These are phyloP conservation scores for Medicago ruthenica DNA, from an alignment of 306 rosid genomes.

Conservation along the genomic window DNA sequence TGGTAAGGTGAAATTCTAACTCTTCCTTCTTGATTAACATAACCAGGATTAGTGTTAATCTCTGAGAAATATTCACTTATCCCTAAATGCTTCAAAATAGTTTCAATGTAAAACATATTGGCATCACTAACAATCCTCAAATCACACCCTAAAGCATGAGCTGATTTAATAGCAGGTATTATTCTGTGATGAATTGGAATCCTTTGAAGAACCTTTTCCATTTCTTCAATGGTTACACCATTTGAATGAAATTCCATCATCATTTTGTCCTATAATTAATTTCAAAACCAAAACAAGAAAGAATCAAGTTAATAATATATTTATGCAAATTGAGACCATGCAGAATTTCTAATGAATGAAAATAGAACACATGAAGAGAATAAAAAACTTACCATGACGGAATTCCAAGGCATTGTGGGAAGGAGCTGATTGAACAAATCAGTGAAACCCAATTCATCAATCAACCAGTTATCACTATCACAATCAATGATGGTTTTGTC, in stretches of 20 bases:
- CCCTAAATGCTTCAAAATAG: constrained; percentile 70
- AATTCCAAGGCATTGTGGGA: constrained; percentile 91
- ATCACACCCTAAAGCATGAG: constrained; percentile 75
- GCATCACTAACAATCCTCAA: constrained; percentile 87
- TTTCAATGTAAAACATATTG: constrained; percentile 70
- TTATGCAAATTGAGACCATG: neutral
- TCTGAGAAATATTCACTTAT: constrained; percentile 68
- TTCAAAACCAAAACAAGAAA: neutral
- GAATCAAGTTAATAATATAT: neutral
- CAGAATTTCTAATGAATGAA: neutral
- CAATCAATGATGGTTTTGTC: constrained; percentile 83
- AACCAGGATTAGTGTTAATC: constrained; percentile 74
- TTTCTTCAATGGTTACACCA: constrained; percentile 65
- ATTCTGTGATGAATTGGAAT: constrained; percentile 63
- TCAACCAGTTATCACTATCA: constrained; percentile 82
- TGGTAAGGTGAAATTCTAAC: constrained; percentile 62
- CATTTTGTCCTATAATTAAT: constrained; percentile 67
- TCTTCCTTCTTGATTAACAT: constrained; percentile 68
- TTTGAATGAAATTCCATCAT: constrained; percentile 69
- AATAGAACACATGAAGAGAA: neutral
- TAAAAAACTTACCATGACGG: constrained; percentile 63
- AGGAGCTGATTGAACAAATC: constrained; percentile 73
- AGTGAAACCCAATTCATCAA: constrained; percentile 69
- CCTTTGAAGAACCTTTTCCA: constrained; percentile 54
- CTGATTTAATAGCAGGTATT: constrained; percentile 68